Conservation (phyloP, 2,329 filamentous ascomycete species). For the Fusarium secorum region DNA sequence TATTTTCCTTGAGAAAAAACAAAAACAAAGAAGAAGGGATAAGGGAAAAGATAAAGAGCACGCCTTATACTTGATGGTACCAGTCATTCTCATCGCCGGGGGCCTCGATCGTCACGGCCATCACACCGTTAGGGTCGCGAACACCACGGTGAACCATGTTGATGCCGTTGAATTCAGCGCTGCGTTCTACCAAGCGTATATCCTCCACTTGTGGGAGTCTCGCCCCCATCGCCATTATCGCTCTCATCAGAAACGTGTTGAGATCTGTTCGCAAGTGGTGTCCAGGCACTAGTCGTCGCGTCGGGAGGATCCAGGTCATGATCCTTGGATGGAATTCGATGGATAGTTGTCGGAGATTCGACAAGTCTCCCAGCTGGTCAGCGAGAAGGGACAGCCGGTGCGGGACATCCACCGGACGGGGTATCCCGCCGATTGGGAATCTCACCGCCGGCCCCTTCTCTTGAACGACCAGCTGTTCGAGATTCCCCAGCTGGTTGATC, state of each 20-base stretch:
- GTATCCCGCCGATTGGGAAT: neutral
- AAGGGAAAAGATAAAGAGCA: fast-evolving
- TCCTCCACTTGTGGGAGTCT: neutral
- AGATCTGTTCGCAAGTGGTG: fast-evolving
- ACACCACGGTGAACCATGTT: neutral
- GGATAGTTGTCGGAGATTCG: fast-evolving
- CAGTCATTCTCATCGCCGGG: neutral
- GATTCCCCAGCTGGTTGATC: fast-evolving
- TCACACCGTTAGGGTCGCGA: neutral
- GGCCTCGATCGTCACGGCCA: neutral
- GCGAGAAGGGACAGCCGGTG: fast-evolving
- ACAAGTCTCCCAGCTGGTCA: fast-evolving
- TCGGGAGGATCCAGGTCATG: neutral
- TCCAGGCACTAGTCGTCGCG: fast-evolving
- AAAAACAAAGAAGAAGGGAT: neutral
- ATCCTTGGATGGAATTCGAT: fast-evolving
- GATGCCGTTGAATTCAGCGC: neutral
- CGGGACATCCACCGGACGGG: neutral
- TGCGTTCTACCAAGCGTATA: neutral
- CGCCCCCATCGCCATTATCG: neutral
- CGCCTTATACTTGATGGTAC: neutral
- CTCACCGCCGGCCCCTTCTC: neutral
- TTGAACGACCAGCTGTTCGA: neutral
- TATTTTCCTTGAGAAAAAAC: no score
- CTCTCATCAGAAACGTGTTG: neutral